Conservation (phyloP, 2,329 filamentous ascomycete genomes). For the Metarhizium anisopliae region DNA sequence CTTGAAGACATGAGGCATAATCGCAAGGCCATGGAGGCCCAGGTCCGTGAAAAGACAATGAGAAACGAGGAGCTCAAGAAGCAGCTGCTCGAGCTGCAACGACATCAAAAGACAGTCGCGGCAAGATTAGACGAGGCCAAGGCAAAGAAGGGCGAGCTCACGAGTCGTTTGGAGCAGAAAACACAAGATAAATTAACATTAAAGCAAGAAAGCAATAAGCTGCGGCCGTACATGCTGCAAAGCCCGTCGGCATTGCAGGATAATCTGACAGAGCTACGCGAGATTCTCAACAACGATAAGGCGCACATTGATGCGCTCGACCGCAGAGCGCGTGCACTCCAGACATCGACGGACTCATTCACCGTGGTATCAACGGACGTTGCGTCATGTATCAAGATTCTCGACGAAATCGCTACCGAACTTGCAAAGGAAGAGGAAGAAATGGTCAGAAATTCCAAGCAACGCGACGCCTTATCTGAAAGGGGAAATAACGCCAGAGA, state of each 20-base stretch:
- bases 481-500: slow-evolving; percentile 83
- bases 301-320: slow-evolving; percentile 81
- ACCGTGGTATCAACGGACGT: slow-evolving; percentile 77
- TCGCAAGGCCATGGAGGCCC: slow-evolving; percentile 68
- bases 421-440: slow-evolving; percentile 88
- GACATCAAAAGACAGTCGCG: slow-evolving; percentile 74
- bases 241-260: slow-evolving; percentile 77
- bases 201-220: slow-evolving; percentile 78
- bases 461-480: slow-evolving; percentile 80
- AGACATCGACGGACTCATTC: slow-evolving; percentile 89
- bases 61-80: slow-evolving; percentile 83
- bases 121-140: slow-evolving; percentile 77
- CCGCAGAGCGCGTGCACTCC: slow-evolving; percentile 75
- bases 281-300: slow-evolving; percentile 70
- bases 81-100: slow-evolving; percentile 68
- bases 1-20: slow-evolving; percentile 75
- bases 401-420: slow-evolving; percentile 81
- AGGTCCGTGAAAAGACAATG: slow-evolving; percentile 75
- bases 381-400: slow-evolving; percentile 74
- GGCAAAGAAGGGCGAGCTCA: slow-evolving; percentile 68
- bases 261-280: slow-evolving; percentile 70
- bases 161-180: slow-evolving; percentile 61
- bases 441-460: slow-evolving; percentile 66
- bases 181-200: slow-evolving; percentile 60
- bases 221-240: slow-evolving; percentile 86